Conservation (phyloP, 148 eudicot species). For the Silene uniflora region DNA sequence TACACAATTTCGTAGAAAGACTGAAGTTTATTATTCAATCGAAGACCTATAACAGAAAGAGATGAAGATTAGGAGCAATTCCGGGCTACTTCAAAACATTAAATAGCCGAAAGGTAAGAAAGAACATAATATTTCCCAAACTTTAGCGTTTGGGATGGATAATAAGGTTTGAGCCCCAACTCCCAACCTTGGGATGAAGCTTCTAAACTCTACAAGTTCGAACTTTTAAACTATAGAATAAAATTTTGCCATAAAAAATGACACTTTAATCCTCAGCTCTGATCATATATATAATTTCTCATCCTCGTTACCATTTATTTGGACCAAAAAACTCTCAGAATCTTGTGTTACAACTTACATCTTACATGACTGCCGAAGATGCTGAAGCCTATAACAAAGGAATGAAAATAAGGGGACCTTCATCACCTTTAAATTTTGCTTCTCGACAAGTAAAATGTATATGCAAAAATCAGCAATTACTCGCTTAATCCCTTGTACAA, state of each 20-base stretch:
- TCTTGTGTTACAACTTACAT: too few relatives aligned
- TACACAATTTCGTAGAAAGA: slow-evolving; percentile 11
- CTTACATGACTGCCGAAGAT: too few relatives aligned
- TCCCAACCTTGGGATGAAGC: background rate
- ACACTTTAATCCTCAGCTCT: too few relatives aligned
- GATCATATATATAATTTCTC: too few relatives aligned
- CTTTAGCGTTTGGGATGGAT: too few relatives aligned
- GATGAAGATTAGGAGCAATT: background rate
- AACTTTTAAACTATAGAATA: background rate
- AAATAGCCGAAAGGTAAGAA: background rate
- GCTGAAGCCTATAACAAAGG: too few relatives aligned
- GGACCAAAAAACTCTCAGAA: too few relatives aligned
- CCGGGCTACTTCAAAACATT: background rate
- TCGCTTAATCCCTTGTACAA: background rate
- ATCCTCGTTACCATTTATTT: too few relatives aligned
- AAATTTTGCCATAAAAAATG: too few relatives aligned
- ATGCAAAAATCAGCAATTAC: too few relatives aligned
- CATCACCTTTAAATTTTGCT: too few relatives aligned
- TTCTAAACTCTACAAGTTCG: background rate
- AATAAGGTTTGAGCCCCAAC: background rate
- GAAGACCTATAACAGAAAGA: slow-evolving; percentile 9
- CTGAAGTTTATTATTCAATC: slow-evolving; percentile 3
- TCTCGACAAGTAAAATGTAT: background rate
- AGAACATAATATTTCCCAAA: background rate
- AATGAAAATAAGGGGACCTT: too few relatives aligned